phyloP scores from a whole-genome alignment of 805 yeast species.

The Candida incommunis region DNA sequence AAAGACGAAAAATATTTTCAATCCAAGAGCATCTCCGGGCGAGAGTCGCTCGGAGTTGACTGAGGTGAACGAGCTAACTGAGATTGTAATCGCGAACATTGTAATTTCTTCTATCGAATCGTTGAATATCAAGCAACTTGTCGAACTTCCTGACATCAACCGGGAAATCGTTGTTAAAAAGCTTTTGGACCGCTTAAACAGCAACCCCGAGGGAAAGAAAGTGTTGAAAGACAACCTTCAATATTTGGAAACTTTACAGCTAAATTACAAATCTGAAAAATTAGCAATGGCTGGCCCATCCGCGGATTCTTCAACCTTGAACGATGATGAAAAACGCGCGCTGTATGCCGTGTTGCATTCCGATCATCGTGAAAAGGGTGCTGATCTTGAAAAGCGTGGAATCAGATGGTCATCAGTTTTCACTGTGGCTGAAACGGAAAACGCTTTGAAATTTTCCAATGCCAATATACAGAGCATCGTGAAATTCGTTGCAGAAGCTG shows the following conservation, averaged over 20 bases:
- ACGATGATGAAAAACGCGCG: too few species aligned
- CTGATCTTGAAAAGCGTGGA: not conserved
- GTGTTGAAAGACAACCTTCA: too few species aligned
- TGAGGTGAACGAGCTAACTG: too few species aligned
- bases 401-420: not conserved
- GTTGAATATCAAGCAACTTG: not conserved
- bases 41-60: conserved; percentile 1
- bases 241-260: too few species aligned
- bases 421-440: not conserved
- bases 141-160: not conserved
- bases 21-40: not conserved
- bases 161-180: not conserved
- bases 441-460: not conserved
- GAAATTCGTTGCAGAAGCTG: not conserved
- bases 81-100: not conserved
- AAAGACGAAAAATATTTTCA: not conserved
- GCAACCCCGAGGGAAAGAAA: not conserved
- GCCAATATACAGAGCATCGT: not conserved
- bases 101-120: not conserved
- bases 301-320: too few species aligned
- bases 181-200: not conserved
- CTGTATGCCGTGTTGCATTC: too few species aligned
- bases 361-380: too few species aligned
- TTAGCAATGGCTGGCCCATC: not conserved
- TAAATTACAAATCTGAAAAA: too few species aligned